A percentile compares a stretch with the other conserved stretches of the same genome.
phyloP scores from a whole-genome alignment of 2,329 filamentous ascomycete species.

The Xylaria sp. region DNA sequence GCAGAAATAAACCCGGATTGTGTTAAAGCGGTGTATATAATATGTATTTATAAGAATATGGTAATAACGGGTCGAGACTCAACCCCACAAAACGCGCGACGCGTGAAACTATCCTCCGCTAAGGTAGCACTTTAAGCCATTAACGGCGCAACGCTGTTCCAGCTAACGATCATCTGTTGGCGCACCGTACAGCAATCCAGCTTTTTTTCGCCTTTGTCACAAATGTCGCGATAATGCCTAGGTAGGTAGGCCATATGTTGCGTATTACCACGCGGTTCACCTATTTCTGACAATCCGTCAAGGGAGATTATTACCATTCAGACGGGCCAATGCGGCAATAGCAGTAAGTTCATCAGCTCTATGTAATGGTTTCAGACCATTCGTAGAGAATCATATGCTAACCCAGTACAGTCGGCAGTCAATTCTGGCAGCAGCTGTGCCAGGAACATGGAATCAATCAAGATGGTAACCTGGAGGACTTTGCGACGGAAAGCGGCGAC shows the following conservation, averaged over 20 bases:
- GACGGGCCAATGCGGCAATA: slow-evolving; percentile 99
- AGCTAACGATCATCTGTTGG: slow-evolving; percentile 1
- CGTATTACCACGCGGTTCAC: not conserved
- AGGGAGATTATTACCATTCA: slow-evolving; percentile 99
- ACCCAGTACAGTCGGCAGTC: slow-evolving; percentile 79
- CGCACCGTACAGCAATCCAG: slow-evolving; percentile 1
- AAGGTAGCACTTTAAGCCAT: slow-evolving; percentile 4
- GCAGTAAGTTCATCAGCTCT: slow-evolving; percentile 74
- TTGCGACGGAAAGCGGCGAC: slow-evolving; percentile 96
- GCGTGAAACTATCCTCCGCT: slow-evolving; percentile 5
- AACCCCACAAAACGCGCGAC: slow-evolving; percentile 27
- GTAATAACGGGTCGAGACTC: too few species aligned
- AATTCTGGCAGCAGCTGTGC: slow-evolving; percentile 99
- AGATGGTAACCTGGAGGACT: slow-evolving; percentile 96
- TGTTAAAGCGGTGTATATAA: too few species aligned
- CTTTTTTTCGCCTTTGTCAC: slow-evolving; percentile 1
- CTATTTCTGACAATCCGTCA: slow-evolving; percentile 27
- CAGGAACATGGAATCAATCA: slow-evolving; percentile 98
- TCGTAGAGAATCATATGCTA: slow-evolving; percentile 44
- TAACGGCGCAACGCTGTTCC: not conserved
- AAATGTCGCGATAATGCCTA: slow-evolving; percentile 40
- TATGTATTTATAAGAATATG: too few species aligned
- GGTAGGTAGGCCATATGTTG: slow-evolving; percentile 25
- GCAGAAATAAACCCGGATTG: too few species aligned
- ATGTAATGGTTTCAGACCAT: slow-evolving; percentile 31